These are phyloP conservation scores for Mycocentrospora acerina DNA, from an alignment of 2,329 filamentous ascomycete species.

Conservation along the genomic window DNA sequence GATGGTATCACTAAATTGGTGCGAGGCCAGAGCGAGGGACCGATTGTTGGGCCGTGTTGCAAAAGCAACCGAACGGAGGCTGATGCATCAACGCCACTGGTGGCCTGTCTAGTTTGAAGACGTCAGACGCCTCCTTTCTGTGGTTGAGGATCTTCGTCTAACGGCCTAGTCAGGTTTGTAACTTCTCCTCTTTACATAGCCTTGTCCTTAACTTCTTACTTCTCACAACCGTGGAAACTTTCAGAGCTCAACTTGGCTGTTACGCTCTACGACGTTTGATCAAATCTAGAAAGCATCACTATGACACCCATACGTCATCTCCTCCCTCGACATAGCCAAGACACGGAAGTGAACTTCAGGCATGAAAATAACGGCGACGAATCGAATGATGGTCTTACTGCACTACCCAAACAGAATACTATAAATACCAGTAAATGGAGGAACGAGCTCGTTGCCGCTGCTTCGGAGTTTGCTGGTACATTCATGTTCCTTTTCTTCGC, in stretches of 20 bases:
- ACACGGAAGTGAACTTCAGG: neutral
- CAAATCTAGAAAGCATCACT: neutral
- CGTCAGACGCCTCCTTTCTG: too few relatives aligned
- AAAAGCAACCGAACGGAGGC: too few relatives aligned
- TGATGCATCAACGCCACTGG: too few relatives aligned
- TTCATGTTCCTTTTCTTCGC: slow-evolving; percentile 47
- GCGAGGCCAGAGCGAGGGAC: too few relatives aligned
- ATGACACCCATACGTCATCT: slow-evolving; percentile 12
- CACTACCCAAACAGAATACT: too few relatives aligned
- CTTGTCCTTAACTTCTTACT: neutral
- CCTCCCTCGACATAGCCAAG: slow-evolving; percentile 10
- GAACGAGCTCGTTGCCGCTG: slow-evolving; percentile 39
- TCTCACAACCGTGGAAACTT: neutral
- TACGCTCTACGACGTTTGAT: neutral
- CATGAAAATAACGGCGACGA: neutral
- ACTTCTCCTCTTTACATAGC: too few relatives aligned
- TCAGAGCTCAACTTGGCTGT: neutral
- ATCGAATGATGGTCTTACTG: neutral
- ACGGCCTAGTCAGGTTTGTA: too few relatives aligned
- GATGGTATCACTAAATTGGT: too few relatives aligned
- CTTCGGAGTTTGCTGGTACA: slow-evolving; percentile 43
- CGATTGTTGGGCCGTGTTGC: too few relatives aligned
- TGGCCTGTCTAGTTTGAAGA: too few relatives aligned
- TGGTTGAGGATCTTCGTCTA: too few relatives aligned
- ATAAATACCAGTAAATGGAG: slow-evolving; percentile 31